Conservation (phyloP, 129 eudicot genomes). For the Centella asiatica region DNA sequence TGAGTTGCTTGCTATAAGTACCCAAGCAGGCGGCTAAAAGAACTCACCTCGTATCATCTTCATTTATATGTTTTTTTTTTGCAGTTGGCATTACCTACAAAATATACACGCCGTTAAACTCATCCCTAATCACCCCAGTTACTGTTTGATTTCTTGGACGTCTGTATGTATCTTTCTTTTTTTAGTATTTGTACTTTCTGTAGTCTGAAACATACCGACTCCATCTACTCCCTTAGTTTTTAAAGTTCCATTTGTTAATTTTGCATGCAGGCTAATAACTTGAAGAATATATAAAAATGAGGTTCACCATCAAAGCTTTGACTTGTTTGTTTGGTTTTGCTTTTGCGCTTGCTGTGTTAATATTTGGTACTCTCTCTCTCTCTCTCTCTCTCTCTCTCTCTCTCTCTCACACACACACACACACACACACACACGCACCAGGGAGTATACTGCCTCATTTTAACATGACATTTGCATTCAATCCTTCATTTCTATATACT, state of each 20-base stretch:
- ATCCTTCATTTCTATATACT: too few species aligned
- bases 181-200: too few species aligned
- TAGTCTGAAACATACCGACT: background rate
- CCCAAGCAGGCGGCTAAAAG: background rate
- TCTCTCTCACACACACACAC: background rate
- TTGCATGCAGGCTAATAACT: background rate
- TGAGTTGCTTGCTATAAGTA: background rate
- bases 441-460: background rate
- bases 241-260: background rate
- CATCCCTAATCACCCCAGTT: too few species aligned
- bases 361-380: conserved; percentile 16
- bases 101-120: background rate
- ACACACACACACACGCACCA: background rate
- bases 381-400: background rate
- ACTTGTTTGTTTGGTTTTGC: background rate
- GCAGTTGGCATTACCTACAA: too few species aligned
- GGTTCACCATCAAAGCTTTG: background rate
- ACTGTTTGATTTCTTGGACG: too few species aligned
- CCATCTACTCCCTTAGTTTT: too few species aligned
- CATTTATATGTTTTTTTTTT: background rate
- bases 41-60: background rate
- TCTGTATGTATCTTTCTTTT: too few species aligned
- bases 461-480: background rate
- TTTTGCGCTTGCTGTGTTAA: conserved; percentile 8
- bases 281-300: background rate